A percentile compares a stretch with the other conserved stretches of the same genome.
Evolutionary conservation across 2,329 filamentous ascomycete species (phyloP).

Genomic region (Pseudogymnoascus sp.): DNA sequence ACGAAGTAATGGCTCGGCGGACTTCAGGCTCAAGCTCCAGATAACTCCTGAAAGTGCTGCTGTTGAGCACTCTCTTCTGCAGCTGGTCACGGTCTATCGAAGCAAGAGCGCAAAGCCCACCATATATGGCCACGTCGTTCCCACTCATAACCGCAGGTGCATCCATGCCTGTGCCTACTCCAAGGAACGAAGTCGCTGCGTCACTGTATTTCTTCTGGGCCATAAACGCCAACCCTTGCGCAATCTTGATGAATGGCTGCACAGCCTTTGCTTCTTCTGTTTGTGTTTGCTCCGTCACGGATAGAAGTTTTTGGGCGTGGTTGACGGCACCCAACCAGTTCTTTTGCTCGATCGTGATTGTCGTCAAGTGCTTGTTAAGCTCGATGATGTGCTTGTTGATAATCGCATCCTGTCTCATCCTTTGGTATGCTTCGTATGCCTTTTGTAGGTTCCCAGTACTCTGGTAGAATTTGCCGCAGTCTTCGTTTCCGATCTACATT

Average conservation of each 20-base stretch:
- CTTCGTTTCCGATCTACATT: slow-evolving; percentile 82
- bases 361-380: slow-evolving; percentile 71
- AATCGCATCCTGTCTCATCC: slow-evolving; percentile 87
- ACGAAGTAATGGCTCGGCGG: slow-evolving; percentile 80
- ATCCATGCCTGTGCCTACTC: slow-evolving; percentile 14
- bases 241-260: slow-evolving; percentile 48
- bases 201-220: slow-evolving; percentile 50
- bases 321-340: slow-evolving; percentile 67
- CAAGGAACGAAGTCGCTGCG: slow-evolving; percentile 61
- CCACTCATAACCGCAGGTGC: slow-evolving; percentile 63
- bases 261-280: slow-evolving; percentile 36
- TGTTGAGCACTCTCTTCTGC: slow-evolving; percentile 70
- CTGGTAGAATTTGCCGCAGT: slow-evolving; percentile 79
- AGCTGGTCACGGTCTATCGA: slow-evolving; percentile 77
- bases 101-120: slow-evolving; percentile 80
- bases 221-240: slow-evolving; percentile 55
- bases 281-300: slow-evolving; percentile 30
- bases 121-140: slow-evolving; percentile 89
- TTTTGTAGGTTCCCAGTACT: slow-evolving; percentile 64
- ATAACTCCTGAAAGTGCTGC: slow-evolving; percentile 72
- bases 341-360: slow-evolving; percentile 65
- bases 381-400: slow-evolving; percentile 76
- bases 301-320: slow-evolving; percentile 57
- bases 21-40: slow-evolving; percentile 92
- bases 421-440: slow-evolving; percentile 70